Evolutionary conservation across 2,329 filamentous ascomycete genomes (phyloP).

Genomic region (Fusarium longipes): DNA sequence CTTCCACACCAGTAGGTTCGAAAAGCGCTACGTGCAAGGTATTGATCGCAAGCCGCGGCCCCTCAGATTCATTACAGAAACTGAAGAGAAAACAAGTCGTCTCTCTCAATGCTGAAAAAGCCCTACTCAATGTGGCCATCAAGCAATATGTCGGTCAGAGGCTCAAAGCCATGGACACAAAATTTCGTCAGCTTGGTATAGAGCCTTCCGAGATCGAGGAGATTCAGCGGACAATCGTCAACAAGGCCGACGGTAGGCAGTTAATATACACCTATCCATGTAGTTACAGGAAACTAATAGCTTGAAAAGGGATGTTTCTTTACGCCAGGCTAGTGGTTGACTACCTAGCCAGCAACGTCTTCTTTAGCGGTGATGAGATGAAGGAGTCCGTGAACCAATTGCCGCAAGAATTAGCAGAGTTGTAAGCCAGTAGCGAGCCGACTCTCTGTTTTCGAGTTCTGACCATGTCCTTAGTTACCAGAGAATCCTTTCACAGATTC

Average conservation of each 20-base stretch:
- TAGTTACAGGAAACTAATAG: too few species aligned
- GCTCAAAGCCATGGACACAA: not conserved
- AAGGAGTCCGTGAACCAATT: conserved; percentile 2
- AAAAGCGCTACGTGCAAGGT: conserved; percentile 19
- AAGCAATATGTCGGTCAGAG: conserved; percentile 8
- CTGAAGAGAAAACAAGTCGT: conserved; percentile 14
- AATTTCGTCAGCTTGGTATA: conserved; percentile 8
- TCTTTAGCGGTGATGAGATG: conserved; percentile 19
- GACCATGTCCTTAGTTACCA: conserved; percentile 5
- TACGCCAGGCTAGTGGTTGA: conserved; percentile 37
- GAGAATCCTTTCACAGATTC: conserved; percentile 18
- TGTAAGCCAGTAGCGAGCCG: not conserved
- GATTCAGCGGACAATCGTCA: not conserved
- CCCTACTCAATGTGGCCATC: not conserved
- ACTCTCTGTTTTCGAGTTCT: fast-evolving
- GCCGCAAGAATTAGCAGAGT: conserved; percentile 17
- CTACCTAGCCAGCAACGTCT: conserved; percentile 27
- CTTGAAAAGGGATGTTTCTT: conserved; percentile 36
- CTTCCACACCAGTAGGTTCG: not conserved
- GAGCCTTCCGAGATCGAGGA: not conserved
- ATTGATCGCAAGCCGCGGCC: conserved; percentile 9
- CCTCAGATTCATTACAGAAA: fast-evolving
- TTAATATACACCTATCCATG: too few species aligned
- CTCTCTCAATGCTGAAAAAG: conserved; percentile 23
- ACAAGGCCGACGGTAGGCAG: conserved; percentile 24